These are phyloP conservation scores for Corniculantispora saksenae DNA, from an alignment of 2,329 filamentous ascomycete species.

Conservation along the genomic window DNA sequence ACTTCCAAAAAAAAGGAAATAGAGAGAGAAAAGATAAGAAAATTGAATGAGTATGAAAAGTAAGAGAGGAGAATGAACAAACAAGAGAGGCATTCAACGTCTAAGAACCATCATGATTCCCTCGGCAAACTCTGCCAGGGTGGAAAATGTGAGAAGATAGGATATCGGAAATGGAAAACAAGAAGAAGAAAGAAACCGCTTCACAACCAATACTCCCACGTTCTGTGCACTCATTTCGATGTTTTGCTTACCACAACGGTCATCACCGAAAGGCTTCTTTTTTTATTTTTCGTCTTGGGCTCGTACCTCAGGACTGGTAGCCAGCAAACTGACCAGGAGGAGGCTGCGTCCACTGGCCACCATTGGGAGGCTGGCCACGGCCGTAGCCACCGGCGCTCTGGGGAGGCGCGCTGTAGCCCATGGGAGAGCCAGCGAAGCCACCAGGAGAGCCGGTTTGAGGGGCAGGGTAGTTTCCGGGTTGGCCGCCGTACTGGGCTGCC, in stretches of 20 bases:
- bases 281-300: background rate
- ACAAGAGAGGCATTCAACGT: conserved; percentile 14
- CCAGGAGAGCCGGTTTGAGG: conserved; percentile 63
- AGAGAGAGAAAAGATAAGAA: conserved; percentile 13
- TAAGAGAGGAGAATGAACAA: conserved; percentile 19
- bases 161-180: conserved; percentile 23
- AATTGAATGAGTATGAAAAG: conserved; percentile 15
- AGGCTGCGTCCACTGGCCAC: conserved; percentile 54
- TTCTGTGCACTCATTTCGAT: conserved; percentile 7
- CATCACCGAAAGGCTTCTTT: background rate
- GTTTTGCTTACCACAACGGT: conserved; percentile 5
- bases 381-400: conserved; percentile 83
- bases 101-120: conserved; percentile 18
- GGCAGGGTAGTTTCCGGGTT: conserved; percentile 61
- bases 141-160: conserved; percentile 12
- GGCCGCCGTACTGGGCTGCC: conserved; percentile 59
- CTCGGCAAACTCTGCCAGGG: conserved; percentile 4
- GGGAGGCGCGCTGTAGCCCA: conserved; percentile 66
- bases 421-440: conserved; percentile 65
- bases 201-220: conserved; percentile 14
- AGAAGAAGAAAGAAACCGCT: conserved; percentile 7
- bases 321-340: conserved; percentile 58
- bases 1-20: conserved; percentile 15
- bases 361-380: conserved; percentile 66
- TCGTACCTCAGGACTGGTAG: conserved; percentile 57